A percentile compares a stretch with the other conserved stretches of the same genome.
These are phyloP conservation scores for Coleophoma cylindrospora DNA, from an alignment of 2,329 filamentous ascomycete genomes.

Conservation along the genomic window DNA sequence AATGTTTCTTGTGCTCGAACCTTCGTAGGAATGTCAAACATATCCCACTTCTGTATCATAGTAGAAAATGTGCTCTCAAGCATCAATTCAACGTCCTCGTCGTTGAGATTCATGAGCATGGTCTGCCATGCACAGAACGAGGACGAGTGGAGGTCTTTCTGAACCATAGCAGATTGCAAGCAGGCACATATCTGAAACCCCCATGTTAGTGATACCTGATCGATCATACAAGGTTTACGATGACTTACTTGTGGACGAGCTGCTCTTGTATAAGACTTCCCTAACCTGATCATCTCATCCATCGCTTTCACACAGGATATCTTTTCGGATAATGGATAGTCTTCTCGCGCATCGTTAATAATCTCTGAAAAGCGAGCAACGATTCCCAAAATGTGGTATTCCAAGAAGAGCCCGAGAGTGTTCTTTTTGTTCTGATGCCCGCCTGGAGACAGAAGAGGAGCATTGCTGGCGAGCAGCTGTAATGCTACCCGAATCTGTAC, in stretches of 20 bases:
- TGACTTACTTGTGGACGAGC: conserved; percentile 84
- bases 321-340: conserved; percentile 61
- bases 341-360: conserved; percentile 62
- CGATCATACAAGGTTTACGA: neutral
- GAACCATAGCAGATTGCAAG: conserved; percentile 75
- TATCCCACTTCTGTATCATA: conserved; percentile 73
- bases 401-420: conserved; percentile 68
- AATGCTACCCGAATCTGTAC: conserved; percentile 23
- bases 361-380: conserved; percentile 76
- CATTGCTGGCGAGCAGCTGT: conserved; percentile 34
- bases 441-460: conserved; percentile 8
- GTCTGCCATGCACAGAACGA: conserved; percentile 82
- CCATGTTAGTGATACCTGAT: neutral
- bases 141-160: conserved; percentile 67
- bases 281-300: conserved; percentile 79
- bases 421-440: conserved; percentile 41
- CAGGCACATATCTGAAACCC: conserved; percentile 75
- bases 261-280: conserved; percentile 66
- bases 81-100: conserved; percentile 73
- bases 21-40: conserved; percentile 57
- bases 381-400: conserved; percentile 79
- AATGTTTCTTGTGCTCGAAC: conserved; percentile 59
- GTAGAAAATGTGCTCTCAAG: conserved; percentile 89
- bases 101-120: conserved; percentile 69
- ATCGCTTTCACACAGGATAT: conserved; percentile 75